Base-by-base conservation (phyloP, 2,329 filamentous ascomycete species). In the Penicillium sp. region DNA sequence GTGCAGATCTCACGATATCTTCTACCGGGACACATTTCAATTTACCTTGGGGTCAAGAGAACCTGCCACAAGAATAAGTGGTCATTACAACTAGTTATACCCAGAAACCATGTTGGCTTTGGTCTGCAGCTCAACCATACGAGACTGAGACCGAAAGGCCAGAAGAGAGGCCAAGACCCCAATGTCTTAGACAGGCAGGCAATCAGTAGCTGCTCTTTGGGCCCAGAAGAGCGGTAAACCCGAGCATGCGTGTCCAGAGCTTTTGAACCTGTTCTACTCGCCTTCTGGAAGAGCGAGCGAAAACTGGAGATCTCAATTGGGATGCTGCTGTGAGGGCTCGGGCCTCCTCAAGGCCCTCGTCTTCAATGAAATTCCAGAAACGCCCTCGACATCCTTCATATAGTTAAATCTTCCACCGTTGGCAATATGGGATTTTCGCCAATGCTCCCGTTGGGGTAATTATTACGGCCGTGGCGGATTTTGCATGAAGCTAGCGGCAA, bases 111-210 rank as follows among this genome's bases (percentile, higher is more conserved):
- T 27, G 39, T 38, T 53, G 38, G 20, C 30, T 28, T 44, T 27
- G 20, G 45, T 35, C 45, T 43, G 16, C 38, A 30, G 45, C 46
- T 47, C 31, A 50, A 51, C 42, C 22, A 41, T 36, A 25, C 44
- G 40, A 50, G 48, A 46, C 54, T 50, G 50, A 55, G 53, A 53
- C 57, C 25, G 20, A 40, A 14, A 35, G 33, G n/a, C 39, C 39
- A 50, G 44, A 47, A 50, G 47, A 40, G 48, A 55, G 25, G 57
- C 39, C 48, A 42, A 48, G 46, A 46, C 53, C 46, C 43, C 30
- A 58, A 60, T 63, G 60, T 62, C 57, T 63, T 42, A 62, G 57
- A 63, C 59, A 62, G 27, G 18, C 30, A 42, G 11, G 13, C 25
- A 11, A 47, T 28, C 8, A n/a, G 10, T 39, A 28, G 25, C 36